Evolutionary conservation across 345 rosid genomes (phyloP), one percentile per base, ranked within the genome.

Genomic region (Eucalyptus camaldulensis): DNA sequence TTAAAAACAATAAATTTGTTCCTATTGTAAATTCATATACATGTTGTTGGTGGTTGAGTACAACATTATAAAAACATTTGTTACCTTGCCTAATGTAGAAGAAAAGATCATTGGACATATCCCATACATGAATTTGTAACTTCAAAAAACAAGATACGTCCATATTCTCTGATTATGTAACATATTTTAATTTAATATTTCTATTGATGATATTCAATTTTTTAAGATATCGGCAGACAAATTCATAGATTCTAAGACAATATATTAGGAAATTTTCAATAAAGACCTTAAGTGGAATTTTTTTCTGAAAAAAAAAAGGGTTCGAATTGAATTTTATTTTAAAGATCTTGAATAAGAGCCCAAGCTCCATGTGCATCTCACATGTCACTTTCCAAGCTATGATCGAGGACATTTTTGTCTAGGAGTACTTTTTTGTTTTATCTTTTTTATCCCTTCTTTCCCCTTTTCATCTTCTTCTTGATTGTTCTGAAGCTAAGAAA

Each of bases 271-370:
- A 56, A 24, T 4, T 56, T 56, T 56, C 29, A 22, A 56, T 24
- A 4, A 56, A 56, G 0, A 0, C 6, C 12, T 56, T 0, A 56
- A 56, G 29, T 10, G 29, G 62, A 25, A 25, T 0, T 25, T 2
- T 56, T 56, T 56, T 56, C 15, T 24, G 13, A 22, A 56, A 56
- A 7, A 19, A 56, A 19, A 22, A n/a, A 21, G 7, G 0, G 5
- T 56, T 2, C 1, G 0, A 24, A 56, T 5, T 22, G 62, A 25
- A 56, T 56, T 56, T 56, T 56, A 1, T 56, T 56, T 24, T 1
- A 4, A 56, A 56, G 29, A 56, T 24, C 3, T 56, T 56, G 62
- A 56, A 56, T 22, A 24, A 24, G 29, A 25, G 62, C 29, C 29
- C 29, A 24, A 10, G 29, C 62, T 10, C 62, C 1, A 56, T 56